Conservation (phyloP, 306 rosid genomes). For the Vigna trinervia region DNA sequence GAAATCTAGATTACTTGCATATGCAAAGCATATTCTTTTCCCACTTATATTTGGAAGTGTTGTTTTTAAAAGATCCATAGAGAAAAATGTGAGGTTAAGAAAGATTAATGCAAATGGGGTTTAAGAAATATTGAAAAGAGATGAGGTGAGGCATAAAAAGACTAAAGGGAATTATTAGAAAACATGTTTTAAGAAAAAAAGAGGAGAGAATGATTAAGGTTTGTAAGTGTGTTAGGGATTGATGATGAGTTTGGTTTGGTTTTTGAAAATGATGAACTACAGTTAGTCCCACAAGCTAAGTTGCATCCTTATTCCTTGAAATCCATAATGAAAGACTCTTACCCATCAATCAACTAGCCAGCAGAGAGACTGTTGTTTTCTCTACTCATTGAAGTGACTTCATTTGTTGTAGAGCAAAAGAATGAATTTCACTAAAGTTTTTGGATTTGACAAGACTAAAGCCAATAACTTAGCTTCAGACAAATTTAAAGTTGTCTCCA, state of each 20-base stretch:
- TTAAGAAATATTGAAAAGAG: constrained; percentile 29
- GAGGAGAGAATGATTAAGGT: constrained; percentile 37
- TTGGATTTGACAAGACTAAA: constrained; percentile 85
- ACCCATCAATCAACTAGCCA: constrained; percentile 60
- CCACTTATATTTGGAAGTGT: too few species aligned
- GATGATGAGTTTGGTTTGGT: constrained; percentile 53
- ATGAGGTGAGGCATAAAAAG: constrained; percentile 15
- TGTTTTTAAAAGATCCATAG: too few species aligned
- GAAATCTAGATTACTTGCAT: too few species aligned
- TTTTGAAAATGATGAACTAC: constrained; percentile 77
- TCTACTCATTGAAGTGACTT: constrained; percentile 65
- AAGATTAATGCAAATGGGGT: too few species aligned
- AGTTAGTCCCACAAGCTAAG: constrained; percentile 78
- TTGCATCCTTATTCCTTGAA: constrained; percentile 52
- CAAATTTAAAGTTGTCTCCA: constrained; percentile 48
- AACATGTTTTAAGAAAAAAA: constrained; percentile 23
- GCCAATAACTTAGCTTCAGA: constrained; percentile 58
- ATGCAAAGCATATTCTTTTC: too few species aligned
- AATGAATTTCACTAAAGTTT: constrained; percentile 55
- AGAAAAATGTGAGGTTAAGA: too few species aligned
- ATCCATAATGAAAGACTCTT: constrained; percentile 63
- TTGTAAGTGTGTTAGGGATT: constrained; percentile 48
- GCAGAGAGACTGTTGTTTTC: constrained; percentile 54
- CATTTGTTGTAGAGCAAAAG: constrained; percentile 10
- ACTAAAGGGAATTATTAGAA: constrained; percentile 42